Evolutionary conservation across 73 alveolate species (phyloP).

Genomic region (Uronychia setigera): DNA sequence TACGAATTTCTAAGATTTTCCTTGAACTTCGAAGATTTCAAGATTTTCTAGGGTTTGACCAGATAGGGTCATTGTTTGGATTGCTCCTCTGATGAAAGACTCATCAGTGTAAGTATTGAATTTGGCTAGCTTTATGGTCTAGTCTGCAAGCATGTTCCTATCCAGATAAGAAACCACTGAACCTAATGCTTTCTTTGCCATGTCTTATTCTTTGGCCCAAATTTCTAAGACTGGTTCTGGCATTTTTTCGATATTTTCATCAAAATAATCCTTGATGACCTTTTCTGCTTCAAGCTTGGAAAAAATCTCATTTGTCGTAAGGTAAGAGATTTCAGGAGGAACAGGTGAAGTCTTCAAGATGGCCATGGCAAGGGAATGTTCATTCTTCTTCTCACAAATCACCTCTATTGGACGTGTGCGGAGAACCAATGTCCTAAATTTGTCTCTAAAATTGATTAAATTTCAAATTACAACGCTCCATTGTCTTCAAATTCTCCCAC

Average conservation of each 20-base stretch:
- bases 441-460: not conserved
- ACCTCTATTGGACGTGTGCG: conserved; percentile 55
- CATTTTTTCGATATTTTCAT: conserved; percentile 68
- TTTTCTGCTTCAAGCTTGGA: not conserved
- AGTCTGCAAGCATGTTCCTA: conserved; percentile 35
- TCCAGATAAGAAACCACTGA: not conserved
- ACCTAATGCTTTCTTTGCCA: not conserved
- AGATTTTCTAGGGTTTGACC: conserved; percentile 78
- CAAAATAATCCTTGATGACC: conserved; percentile 61
- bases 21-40: conserved; percentile 77
- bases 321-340: conserved; percentile 30
- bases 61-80: conserved; percentile 51
- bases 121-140: conserved; percentile 27
- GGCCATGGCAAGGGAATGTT: not conserved
- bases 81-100: not conserved
- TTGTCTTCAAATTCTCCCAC: conserved; percentile 41
- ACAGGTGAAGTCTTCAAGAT: conserved; percentile 30
- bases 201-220: not conserved
- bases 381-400: conserved; percentile 1
- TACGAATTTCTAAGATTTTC: conserved; percentile 34
- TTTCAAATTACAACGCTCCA: not conserved
- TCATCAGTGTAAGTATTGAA: conserved; percentile 8
- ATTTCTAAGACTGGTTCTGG: conserved; percentile 40
- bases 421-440: conserved; percentile 34
- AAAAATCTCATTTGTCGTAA: not conserved